phyloP scores from a whole-genome alignment of 2,329 filamentous ascomycete species.

The Nothophoma quercina region DNA sequence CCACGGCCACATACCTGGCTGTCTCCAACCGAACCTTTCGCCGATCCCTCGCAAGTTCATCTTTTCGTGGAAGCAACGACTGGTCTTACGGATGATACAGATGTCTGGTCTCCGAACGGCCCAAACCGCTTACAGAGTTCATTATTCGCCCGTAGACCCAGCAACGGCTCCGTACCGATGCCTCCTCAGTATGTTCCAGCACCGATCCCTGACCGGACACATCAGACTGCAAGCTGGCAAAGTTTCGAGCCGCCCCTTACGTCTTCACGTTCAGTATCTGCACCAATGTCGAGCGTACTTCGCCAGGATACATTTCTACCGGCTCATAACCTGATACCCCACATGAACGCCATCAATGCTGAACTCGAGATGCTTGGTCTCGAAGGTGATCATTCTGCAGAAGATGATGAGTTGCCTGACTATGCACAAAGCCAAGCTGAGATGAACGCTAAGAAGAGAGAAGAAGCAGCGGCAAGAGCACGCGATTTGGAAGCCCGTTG shows the following conservation, averaged over 20 bases:
- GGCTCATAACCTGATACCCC: conserved; percentile 24
- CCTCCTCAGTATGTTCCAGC: conserved; percentile 29
- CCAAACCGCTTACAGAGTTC: conserved; percentile 44
- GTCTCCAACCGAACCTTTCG: conserved; percentile 46
- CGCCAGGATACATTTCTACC: conserved; percentile 6
- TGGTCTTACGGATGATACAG: conserved; percentile 41
- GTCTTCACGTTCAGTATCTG: conserved; percentile 19
- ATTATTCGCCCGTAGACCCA: conserved; percentile 40
- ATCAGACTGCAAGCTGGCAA: conserved; percentile 36
- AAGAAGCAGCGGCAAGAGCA: conserved; percentile 54
- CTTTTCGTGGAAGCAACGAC: conserved; percentile 51
- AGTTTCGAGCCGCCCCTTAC: conserved; percentile 31
- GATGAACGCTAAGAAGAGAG: conserved; percentile 49
- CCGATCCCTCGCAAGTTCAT: conserved; percentile 46
- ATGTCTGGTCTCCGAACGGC: conserved; percentile 41
- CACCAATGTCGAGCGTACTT: conserved; percentile 19
- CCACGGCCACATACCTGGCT: conserved; percentile 45
- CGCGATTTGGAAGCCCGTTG: conserved; percentile 56
- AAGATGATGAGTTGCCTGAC: conserved; percentile 54
- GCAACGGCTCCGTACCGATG: conserved; percentile 37
- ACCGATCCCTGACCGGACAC: conserved; percentile 17
- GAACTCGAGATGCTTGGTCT: conserved; percentile 43
- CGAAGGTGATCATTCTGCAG: conserved; percentile 39
- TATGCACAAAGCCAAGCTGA: conserved; percentile 59
- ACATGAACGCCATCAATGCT: conserved; percentile 37